Evolutionary conservation across 2,329 filamentous ascomycete genomes (phyloP).

Genomic region (Cladosporium velox): DNA sequence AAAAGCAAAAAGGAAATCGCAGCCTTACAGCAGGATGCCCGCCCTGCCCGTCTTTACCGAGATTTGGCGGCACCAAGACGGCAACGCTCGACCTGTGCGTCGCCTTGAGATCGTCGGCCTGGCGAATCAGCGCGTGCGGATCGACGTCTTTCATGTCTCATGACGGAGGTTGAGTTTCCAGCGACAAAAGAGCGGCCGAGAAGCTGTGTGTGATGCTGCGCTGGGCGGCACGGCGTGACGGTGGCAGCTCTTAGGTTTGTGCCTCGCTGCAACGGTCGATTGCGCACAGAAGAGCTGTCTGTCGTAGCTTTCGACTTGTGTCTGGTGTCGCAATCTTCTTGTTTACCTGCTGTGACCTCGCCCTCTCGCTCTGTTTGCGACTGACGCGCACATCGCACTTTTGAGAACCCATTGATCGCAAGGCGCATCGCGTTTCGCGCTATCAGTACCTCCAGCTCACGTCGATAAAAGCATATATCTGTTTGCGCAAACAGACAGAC

Average conservation of each 20-base stretch:
- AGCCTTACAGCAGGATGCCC: slow-evolving; percentile 2
- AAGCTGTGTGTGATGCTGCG: background rate
- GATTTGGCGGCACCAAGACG: background rate
- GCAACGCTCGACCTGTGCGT: background rate
- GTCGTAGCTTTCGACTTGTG: background rate
- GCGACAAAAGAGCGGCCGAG: slow-evolving; percentile 1
- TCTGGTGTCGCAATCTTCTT: background rate
- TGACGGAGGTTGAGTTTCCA: slow-evolving; percentile 1
- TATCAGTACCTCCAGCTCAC: background rate
- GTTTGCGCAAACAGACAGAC: background rate
- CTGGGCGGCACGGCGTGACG: background rate
- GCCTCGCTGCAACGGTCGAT: background rate
- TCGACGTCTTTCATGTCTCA: background rate
- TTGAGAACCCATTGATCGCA: background rate
- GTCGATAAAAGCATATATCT: background rate
- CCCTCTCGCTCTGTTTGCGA: background rate
- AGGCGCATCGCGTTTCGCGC: slow-evolving; percentile 3
- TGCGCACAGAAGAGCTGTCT: slow-evolving; percentile 3
- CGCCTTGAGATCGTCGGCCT: background rate
- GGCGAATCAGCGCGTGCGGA: background rate
- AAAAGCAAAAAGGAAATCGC: background rate
- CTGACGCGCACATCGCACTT: background rate
- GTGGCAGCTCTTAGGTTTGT: slow-evolving; percentile 12
- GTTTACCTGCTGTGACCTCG: slow-evolving; percentile 3
- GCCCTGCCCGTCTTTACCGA: slow-evolving; percentile 2